phyloP scores from a whole-genome alignment of 441 rosid genomes.

The Francoa sonchifolia region DNA sequence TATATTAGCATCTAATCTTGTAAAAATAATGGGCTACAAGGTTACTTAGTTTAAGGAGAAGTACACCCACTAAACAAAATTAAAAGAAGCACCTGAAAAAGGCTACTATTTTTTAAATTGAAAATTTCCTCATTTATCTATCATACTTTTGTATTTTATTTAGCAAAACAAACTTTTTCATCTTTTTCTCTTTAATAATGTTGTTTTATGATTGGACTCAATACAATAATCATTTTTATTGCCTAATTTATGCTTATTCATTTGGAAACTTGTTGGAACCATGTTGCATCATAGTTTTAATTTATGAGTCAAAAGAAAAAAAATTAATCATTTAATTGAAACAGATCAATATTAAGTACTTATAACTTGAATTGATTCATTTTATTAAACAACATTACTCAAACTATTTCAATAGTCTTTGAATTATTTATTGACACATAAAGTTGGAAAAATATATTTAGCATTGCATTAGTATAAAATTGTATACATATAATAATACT shows the following conservation, averaged over 20 bases:
- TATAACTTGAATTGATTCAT: too few relatives aligned
- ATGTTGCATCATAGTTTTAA: too few relatives aligned
- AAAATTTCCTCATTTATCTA: conserved; percentile 13
- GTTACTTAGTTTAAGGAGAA: conserved; percentile 28
- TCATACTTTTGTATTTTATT: conserved; percentile 1
- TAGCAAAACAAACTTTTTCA: not conserved
- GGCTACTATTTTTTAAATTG: conserved; percentile 13
- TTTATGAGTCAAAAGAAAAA: conserved; percentile 11
- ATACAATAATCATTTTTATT: conserved; percentile 14
- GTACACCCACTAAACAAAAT: conserved; percentile 22
- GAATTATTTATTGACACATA: too few relatives aligned
- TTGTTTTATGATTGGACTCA: conserved; percentile 19
- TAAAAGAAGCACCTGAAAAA: conserved; percentile 7
- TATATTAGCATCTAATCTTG: conserved; percentile 21
- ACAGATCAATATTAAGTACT: too few relatives aligned
- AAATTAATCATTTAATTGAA: too few relatives aligned
- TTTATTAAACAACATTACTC: too few relatives aligned
- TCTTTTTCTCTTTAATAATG: conserved; percentile 10
- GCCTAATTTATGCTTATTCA: conserved; percentile 14
- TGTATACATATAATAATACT: too few relatives aligned
- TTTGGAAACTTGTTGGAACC: conserved; percentile 8
- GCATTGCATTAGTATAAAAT: too few relatives aligned
- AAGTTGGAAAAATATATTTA: too few relatives aligned
- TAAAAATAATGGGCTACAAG: conserved; percentile 28
- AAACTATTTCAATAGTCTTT: too few relatives aligned